Conservation (phyloP, 2,329 filamentous ascomycete species). For the Pseudomassariella vexata region DNA sequence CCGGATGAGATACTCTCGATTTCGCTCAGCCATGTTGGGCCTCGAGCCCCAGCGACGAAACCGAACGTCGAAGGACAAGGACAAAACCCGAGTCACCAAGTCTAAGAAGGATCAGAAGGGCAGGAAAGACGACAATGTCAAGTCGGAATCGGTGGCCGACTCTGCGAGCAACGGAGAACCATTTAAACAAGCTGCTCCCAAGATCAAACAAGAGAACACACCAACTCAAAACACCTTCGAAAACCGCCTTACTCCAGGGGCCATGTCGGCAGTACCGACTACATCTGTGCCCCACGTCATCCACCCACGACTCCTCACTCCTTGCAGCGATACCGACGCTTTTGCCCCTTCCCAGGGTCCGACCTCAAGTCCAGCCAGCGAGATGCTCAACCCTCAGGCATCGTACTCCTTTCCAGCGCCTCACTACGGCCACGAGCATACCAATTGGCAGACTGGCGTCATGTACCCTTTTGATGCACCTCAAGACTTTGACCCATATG, state of each 20-base stretch:
- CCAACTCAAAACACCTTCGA: slow-evolving; percentile 25
- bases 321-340: slow-evolving; percentile 45
- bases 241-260: slow-evolving; percentile 18
- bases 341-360: slow-evolving; percentile 23
- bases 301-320: slow-evolving; percentile 39
- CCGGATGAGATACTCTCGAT: slow-evolving; percentile 54
- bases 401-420: slow-evolving; percentile 23
- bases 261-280: slow-evolving; percentile 19
- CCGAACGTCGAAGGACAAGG: slow-evolving; percentile 32
- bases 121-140: slow-evolving; percentile 33
- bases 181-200: slow-evolving; percentile 15
- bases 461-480: slow-evolving; percentile 34
- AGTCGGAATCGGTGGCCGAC: slow-evolving; percentile 27
- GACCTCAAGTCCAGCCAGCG: slow-evolving; percentile 24
- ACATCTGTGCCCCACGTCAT: slow-evolving; percentile 24
- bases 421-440: slow-evolving; percentile 22
- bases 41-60: slow-evolving; percentile 42
- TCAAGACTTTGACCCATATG: slow-evolving; percentile 32
- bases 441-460: slow-evolving; percentile 24
- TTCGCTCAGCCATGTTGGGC: slow-evolving; percentile 40
- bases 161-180: slow-evolving; percentile 15
- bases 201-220: slow-evolving; percentile 32
- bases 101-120: slow-evolving; percentile 31
- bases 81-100: slow-evolving; percentile 40
- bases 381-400: slow-evolving; percentile 23